Percentiles rank a stretch among this genome's conserved stretches.
phyloP scores from a whole-genome alignment of 257 asterid species.

The Eustoma russellianum region DNA sequence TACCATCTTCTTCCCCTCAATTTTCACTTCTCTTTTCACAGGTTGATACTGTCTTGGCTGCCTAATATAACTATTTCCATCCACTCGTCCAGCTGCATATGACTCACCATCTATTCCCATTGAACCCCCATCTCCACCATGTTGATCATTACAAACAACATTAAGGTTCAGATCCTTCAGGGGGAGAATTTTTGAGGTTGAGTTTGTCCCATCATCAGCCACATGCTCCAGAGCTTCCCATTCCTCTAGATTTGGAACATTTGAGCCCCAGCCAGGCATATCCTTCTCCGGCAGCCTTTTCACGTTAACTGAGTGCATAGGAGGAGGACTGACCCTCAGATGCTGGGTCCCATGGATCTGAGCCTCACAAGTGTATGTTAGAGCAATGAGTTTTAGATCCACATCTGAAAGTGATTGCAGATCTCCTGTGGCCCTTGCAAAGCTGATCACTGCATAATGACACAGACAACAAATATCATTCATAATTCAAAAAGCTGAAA shows the following conservation, averaged over 20 bases:
- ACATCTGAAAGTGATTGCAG: constrained; percentile 96
- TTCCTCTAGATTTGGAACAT: constrained; percentile 84
- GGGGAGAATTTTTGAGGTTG: constrained; percentile 66
- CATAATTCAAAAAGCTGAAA: not conserved
- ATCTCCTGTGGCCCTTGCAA: constrained; percentile 97
- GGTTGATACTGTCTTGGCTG: constrained; percentile 38
- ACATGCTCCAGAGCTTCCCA: constrained; percentile 91
- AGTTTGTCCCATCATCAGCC: constrained; percentile 35
- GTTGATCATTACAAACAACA: constrained; percentile 31
- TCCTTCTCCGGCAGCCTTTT: constrained; percentile 93
- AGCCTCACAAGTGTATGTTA: constrained; percentile 70
- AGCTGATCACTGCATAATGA: constrained; percentile 48
- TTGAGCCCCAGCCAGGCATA: constrained; percentile 96
- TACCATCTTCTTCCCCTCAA: constrained; percentile 80
- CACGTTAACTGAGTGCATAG: constrained; percentile 63
- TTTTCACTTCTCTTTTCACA: constrained; percentile 55
- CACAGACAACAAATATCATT: not conserved
- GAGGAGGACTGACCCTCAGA: constrained; percentile 78
- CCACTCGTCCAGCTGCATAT: constrained; percentile 26
- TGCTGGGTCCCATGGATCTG: constrained; percentile 78
- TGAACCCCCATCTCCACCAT: constrained; percentile 28
- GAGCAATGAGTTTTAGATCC: constrained; percentile 91
- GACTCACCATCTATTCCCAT: constrained; percentile 34
- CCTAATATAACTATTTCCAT: constrained; percentile 25
- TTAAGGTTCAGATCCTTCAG: constrained; percentile 51